Conservation (phyloP, 345 rosid genomes). For the Ceriops decandra region DNA sequence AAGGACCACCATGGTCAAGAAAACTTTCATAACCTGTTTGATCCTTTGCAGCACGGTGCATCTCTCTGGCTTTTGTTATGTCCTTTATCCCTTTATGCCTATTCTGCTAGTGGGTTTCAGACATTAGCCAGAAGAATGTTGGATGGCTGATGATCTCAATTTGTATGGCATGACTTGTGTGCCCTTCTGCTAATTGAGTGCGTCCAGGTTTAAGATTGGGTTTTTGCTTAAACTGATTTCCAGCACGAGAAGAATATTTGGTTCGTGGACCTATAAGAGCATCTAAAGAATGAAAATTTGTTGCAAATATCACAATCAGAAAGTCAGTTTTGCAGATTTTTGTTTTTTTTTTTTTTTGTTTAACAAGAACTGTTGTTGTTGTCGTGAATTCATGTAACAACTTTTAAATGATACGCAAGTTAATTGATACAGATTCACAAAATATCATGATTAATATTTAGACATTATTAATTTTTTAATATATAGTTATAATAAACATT, state of each 20-base stretch:
- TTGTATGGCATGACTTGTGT: not conserved
- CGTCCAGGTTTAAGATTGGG: not conserved
- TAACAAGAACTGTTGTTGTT: not conserved
- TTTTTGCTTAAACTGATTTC: too few relatives aligned
- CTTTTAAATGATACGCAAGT: not conserved
- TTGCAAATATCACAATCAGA: not conserved
- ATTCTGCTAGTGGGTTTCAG: not conserved
- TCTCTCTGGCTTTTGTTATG: not conserved
- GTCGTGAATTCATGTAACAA: slow-evolving; percentile 11
- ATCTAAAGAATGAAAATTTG: slow-evolving; percentile 3
- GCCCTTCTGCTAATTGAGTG: not conserved
- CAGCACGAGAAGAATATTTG: not conserved
- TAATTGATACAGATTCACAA: too few relatives aligned
- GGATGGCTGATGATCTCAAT: not conserved
- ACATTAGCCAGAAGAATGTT: not conserved
- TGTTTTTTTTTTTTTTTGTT: too few relatives aligned
- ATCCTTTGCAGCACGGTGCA: not conserved
- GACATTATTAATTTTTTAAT: too few relatives aligned
- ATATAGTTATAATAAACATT: too few relatives aligned
- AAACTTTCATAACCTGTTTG: slow-evolving; percentile 14
- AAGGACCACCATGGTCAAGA: slow-evolving; percentile 3
- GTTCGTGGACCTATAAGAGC: slow-evolving; percentile 1
- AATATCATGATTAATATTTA: too few relatives aligned
- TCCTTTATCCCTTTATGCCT: not conserved
- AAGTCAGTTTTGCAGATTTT: not conserved